Evolutionary conservation across 179 eudicot species (phyloP), one percentile per base, ranked within the genome.

Genomic region (Carnegiea gigantea): DNA sequence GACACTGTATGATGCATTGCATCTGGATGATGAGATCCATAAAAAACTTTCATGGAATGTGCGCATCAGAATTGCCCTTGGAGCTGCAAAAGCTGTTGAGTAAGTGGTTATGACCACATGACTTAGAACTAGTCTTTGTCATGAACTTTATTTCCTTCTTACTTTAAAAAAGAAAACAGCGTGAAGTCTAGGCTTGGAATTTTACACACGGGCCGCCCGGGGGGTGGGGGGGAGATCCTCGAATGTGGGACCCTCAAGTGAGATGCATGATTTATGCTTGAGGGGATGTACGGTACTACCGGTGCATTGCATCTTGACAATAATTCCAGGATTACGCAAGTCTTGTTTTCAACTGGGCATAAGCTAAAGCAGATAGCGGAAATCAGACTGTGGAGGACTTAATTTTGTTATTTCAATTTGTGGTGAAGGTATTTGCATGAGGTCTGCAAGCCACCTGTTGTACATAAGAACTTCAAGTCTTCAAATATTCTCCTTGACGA

Each of bases 61-160:
- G 68, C 96, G 98, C 73, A 83, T 89, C 79, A 91, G 80, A 70
- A 77, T 95, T 71, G 97, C 98, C 18, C 97, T 92, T 82, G 93
- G 93, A 88, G 90, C 93, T 82, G 97, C 98, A 76, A 87, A 87
- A 90, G 97, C 95, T 81, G 89, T 95, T 51, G 98, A 93, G 98
- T 95, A 88, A 88, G 97, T 84, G 68, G 67, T 28, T 62, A 62
- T 12, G 17, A 65, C 49, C 36, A 33, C 36, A 33, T 33, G 3
- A 33, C 36, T 28, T 28, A 28, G 30, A 28, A 28, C 21, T 28
- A n/a, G 53, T 78, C 33, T 54, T 70, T 43, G 15, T 14, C 1
- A 21, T 70, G 73, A 70, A 17, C 38, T 67, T 26, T 67, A 62
- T 57, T 57, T 57, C n/a, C 2, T 18, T 57, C 23, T 57, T 57